These are phyloP conservation scores for Phytophthora pinifolia DNA, from an alignment of 352 stramenopile species.

Conservation along the genomic window DNA sequence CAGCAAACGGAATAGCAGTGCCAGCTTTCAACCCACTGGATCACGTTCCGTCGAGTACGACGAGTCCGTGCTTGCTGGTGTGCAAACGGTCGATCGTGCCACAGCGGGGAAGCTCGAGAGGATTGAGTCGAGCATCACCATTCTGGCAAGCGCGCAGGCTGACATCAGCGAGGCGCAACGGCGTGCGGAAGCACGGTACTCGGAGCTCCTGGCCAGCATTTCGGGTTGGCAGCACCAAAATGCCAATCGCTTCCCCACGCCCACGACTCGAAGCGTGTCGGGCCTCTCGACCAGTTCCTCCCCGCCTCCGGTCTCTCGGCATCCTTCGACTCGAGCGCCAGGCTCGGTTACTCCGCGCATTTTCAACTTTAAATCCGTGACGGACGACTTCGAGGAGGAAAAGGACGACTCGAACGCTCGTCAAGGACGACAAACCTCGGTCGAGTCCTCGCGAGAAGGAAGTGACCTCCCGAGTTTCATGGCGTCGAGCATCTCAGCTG, in stretches of 20 bases:
- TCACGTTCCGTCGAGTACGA: conserved; percentile 1
- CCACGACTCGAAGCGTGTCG: conserved; percentile 11
- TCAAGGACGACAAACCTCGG: neutral
- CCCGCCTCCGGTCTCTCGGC: neutral
- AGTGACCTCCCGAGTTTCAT: conserved; percentile 6
- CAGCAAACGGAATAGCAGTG: conserved; percentile 12
- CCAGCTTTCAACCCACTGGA: conserved; percentile 6
- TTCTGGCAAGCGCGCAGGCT: conserved; percentile 32
- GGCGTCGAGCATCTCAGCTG: conserved; percentile 2
- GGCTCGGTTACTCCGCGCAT: conserved; percentile 25
- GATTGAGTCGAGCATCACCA: conserved; percentile 47
- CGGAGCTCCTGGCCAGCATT: conserved; percentile 41
- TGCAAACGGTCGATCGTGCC: conserved; percentile 21
- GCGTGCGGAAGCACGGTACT: conserved; percentile 33
- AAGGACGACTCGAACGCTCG: neutral
- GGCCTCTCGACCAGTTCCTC: conserved; percentile 7
- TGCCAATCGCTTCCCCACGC: neutral
- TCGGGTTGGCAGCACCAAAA: conserved; percentile 16
- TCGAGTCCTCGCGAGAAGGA: conserved; percentile 4
- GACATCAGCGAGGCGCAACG: conserved; percentile 53
- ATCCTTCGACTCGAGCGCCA: conserved; percentile 12
- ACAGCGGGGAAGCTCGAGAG: conserved; percentile 45
- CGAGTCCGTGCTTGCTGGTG: conserved; percentile 4
- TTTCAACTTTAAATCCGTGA: conserved; percentile 46
- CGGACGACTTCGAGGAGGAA: conserved; percentile 7